Conservation (phyloP, 1,139 yeast species). For the Saccharomyces pastorianus region DNA sequence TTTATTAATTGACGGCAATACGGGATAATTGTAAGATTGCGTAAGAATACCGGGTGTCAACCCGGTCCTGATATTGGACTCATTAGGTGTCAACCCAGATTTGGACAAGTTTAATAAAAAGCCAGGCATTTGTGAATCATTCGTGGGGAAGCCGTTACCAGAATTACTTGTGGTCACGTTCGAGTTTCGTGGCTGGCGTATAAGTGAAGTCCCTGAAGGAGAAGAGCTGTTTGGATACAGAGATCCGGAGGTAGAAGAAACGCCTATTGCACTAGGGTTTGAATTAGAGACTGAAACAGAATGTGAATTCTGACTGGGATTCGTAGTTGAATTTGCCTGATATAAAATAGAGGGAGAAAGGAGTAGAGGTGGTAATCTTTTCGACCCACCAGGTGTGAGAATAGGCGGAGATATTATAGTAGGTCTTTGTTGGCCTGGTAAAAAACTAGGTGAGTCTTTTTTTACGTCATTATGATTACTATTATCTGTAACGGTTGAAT, state of each 20-base stretch:
- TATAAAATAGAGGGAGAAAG: conserved; percentile 31
- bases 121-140: conserved; percentile 12
- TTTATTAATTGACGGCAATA: conserved; percentile 35
- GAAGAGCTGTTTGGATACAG: neutral
- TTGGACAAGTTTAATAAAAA: conserved; percentile 34
- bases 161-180: neutral
- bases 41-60: conserved; percentile 42
- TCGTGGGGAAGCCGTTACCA: conserved; percentile 1
- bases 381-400: conserved; percentile 51
- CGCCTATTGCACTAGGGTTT: conserved; percentile 11
- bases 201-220: neutral
- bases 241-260: conserved; percentile 15
- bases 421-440: conserved; percentile 15
- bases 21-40: conserved; percentile 16
- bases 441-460: conserved; percentile 13
- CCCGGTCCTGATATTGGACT: conserved; percentile 57
- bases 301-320: conserved; percentile 19
- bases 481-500: conserved; percentile 1
- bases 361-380: conserved; percentile 48
- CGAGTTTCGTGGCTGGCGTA: neutral
- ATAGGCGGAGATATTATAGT: conserved; percentile 41
- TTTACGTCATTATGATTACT: conserved; percentile 7
- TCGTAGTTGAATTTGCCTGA: conserved; percentile 24
- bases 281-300: neutral
- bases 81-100: conserved; percentile 64